Evolutionary conservation across 1,284 basidiomycete species (phyloP).

Genomic region (Trichosporon coremiiforme): DNA sequence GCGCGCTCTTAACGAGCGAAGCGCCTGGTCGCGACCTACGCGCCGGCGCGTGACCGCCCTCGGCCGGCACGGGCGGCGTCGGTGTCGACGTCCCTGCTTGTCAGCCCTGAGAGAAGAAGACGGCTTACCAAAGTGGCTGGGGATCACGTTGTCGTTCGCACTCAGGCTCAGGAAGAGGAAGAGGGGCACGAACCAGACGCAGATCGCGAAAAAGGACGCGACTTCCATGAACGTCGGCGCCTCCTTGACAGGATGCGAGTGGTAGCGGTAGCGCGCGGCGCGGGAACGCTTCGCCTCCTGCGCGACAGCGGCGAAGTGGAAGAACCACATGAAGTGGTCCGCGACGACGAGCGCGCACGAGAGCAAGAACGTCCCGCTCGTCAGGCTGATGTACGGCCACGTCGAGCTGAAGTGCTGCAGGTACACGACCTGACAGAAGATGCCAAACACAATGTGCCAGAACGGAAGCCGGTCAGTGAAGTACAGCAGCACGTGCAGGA

Average conservation of each 20-base stretch:
- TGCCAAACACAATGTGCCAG: slow-evolving; percentile 71
- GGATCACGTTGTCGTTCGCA: slow-evolving; percentile 91
- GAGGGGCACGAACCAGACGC: slow-evolving; percentile 84
- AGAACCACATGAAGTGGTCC: slow-evolving; percentile 95
- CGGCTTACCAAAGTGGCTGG: slow-evolving; percentile 57
- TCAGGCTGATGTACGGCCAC: slow-evolving; percentile 88
- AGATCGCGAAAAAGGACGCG: slow-evolving; percentile 56
- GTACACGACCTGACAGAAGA: slow-evolving; percentile 80
- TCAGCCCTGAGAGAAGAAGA: slow-evolving; percentile 84
- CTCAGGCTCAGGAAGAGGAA: slow-evolving; percentile 91
- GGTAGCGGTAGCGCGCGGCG: slow-evolving; percentile 55
- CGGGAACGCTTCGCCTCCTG: slow-evolving; percentile 58
- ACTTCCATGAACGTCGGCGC: slow-evolving; percentile 31
- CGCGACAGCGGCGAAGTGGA: slow-evolving; percentile 75
- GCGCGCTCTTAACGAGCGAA: slow-evolving; percentile 68
- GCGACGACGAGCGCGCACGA: slow-evolving; percentile 79
- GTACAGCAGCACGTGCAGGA: slow-evolving; percentile 74
- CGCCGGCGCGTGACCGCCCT: slow-evolving; percentile 3
- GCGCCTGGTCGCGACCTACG: slow-evolving; percentile 46
- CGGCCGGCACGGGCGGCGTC: slow-evolving; percentile 41
- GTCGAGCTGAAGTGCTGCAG: slow-evolving; percentile 81
- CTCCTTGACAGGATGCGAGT: slow-evolving; percentile 2
- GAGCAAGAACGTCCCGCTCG: slow-evolving; percentile 75
- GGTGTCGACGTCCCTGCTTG: slow-evolving; percentile 64
- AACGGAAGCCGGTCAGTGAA: slow-evolving; percentile 79